A percentile compares a stretch with the other conserved stretches of the same genome.
Conservation (phyloP, 208 protist genomes). For the Acanthamoeba divionensis region DNA sequence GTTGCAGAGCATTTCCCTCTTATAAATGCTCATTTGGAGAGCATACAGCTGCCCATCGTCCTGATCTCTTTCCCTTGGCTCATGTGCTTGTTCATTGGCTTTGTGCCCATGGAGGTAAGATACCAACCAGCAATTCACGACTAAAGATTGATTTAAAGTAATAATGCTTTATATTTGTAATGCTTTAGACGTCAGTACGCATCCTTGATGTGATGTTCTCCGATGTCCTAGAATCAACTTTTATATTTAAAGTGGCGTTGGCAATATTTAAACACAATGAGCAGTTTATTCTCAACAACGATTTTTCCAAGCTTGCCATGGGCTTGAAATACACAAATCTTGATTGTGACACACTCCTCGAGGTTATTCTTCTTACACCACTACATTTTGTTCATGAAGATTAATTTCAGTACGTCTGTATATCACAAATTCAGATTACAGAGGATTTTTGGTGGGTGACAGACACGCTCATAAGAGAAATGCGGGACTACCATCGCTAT, state of each 20-base stretch:
- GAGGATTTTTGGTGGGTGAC: slow-evolving; percentile 36
- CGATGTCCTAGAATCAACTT: slow-evolving; percentile 8
- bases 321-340: slow-evolving; percentile 30
- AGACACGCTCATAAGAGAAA: slow-evolving; percentile 15
- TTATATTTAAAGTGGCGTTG: slow-evolving; percentile 45
- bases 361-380: neutral
- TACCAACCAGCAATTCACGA: too few relatives aligned
- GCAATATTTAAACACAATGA: slow-evolving; percentile 36
- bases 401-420: too few relatives aligned
- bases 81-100: neutral
- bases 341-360: slow-evolving; percentile 37
- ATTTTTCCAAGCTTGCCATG: slow-evolving; percentile 42
- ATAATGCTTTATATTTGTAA: too few relatives aligned
- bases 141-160: too few relatives aligned
- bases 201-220: slow-evolving; percentile 33
- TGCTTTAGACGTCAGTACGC: slow-evolving; percentile 43
- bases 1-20: slow-evolving; percentile 24
- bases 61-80: neutral
- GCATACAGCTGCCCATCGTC: neutral
- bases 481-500: slow-evolving; percentile 45
- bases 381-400: neutral
- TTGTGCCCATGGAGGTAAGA: neutral
- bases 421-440: neutral
- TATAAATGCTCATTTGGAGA: neutral
- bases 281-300: slow-evolving; percentile 32